Conservation (phyloP, 2,329 filamentous ascomycete genomes). For the Madurella fahalii region DNA sequence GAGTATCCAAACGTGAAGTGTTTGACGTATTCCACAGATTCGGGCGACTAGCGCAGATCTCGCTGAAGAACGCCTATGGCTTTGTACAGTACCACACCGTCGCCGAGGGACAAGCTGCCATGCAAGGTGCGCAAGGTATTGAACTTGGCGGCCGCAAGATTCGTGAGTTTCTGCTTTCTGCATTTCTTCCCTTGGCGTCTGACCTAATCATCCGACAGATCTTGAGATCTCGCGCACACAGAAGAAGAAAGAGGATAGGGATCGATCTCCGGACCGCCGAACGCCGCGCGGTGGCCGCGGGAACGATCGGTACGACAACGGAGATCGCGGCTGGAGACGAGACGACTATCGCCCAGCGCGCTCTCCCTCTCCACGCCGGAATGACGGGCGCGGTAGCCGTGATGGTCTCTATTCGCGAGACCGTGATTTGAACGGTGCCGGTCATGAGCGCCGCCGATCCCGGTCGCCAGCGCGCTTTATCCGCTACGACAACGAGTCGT, state of each 20-base stretch:
- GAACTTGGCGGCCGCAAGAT: conserved; percentile 88
- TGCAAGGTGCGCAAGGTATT: conserved; percentile 73
- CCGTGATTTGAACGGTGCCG: conserved; percentile 37
- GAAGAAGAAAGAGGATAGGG: conserved; percentile 62
- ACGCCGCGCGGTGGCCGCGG: conserved; percentile 41
- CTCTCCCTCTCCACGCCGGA: conserved; percentile 54
- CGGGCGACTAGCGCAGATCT: conserved; percentile 87
- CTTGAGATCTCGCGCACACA: conserved; percentile 87
- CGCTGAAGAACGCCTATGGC: conserved; percentile 92
- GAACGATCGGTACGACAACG: conserved; percentile 45
- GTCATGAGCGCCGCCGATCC: conserved; percentile 49
- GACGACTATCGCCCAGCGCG: conserved; percentile 64
- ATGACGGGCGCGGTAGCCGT: conserved; percentile 51
- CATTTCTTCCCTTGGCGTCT: conserved; percentile 1
- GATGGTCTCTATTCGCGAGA: conserved; percentile 55
- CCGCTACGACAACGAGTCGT: conserved; percentile 43
- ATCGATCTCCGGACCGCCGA: conserved; percentile 58
- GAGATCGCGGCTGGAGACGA: conserved; percentile 47
- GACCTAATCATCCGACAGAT: conserved; percentile 47
- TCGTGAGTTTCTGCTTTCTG: conserved; percentile 56
- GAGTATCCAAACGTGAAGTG: conserved; percentile 88
- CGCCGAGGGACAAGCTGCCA: conserved; percentile 67
- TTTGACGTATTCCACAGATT: conserved; percentile 86
- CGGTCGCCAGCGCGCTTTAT: conserved; percentile 35
- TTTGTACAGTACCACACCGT: conserved; percentile 90